Evolutionary conservation across 164 flowering plant genomes (phyloP).

Genomic region (Magnolia officinalis): DNA sequence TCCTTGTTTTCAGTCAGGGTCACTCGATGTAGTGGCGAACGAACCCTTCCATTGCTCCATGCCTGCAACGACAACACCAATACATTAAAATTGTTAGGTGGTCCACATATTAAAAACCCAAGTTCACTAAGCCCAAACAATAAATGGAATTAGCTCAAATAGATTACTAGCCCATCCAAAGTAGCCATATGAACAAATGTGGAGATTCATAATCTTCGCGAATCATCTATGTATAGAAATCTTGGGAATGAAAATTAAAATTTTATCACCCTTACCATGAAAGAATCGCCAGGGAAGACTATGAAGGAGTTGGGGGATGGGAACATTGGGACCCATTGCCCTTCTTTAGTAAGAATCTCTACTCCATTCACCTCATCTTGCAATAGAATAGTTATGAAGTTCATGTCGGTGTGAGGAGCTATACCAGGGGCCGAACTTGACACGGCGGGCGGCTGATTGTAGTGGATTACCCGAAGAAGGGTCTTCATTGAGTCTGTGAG

Average conservation of each 20-base stretch:
- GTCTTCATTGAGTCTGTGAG: not conserved
- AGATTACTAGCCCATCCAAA: not conserved
- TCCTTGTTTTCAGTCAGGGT: slow-evolving; percentile 36
- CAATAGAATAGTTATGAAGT: not conserved
- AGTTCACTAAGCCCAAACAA: not conserved
- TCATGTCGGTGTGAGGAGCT: not conserved
- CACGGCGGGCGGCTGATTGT: not conserved
- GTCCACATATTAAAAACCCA: not conserved
- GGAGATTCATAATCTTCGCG: not conserved
- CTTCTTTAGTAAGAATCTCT: not conserved
- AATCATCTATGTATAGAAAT: too few species aligned
- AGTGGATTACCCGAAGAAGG: not conserved
- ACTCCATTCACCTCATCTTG: not conserved
- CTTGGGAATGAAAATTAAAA: too few species aligned
- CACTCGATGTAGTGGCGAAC: slow-evolving; percentile 54
- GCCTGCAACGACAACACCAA: slow-evolving; percentile 26
- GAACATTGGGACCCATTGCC: not conserved
- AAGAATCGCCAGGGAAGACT: not conserved
- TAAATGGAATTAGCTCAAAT: not conserved
- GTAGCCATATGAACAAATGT: not conserved
- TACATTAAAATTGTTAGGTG: not conserved
- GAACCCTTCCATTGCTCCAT: slow-evolving; percentile 64
- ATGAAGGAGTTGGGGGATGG: not conserved
- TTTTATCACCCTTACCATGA: not conserved
- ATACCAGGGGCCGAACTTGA: not conserved